These are phyloP conservation scores for Leishmania gerbilli DNA, from an alignment of 208 protist genomes.

Conservation along the genomic window DNA sequence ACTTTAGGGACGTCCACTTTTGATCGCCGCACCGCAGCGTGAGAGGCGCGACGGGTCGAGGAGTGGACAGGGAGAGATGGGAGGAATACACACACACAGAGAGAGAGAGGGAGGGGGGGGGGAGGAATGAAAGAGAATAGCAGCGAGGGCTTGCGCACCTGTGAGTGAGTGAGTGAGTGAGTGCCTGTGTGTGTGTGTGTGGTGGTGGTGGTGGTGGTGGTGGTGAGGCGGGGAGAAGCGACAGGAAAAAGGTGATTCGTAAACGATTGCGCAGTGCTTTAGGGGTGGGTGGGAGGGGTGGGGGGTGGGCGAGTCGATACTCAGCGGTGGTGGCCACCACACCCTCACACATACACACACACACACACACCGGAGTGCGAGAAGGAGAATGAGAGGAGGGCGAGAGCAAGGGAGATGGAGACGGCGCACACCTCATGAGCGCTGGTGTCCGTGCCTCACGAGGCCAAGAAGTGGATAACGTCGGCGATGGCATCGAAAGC, in stretches of 20 bases:
- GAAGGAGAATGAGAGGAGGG: constrained; percentile 1
- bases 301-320: background rate
- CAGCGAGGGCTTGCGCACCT: background rate
- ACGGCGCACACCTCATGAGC: background rate
- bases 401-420: background rate
- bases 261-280: background rate
- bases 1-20: background rate
- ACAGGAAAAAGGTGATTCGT: background rate
- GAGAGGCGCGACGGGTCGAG: background rate
- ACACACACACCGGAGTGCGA: background rate
- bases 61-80: background rate
- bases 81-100: background rate
- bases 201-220: background rate
- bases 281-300: background rate
- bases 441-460: background rate
- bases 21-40: background rate
- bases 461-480: background rate
- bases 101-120: background rate
- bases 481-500: background rate
- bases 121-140: background rate
- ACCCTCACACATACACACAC: too few relatives aligned
- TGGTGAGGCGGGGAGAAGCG: background rate
- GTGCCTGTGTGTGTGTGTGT: background rate
- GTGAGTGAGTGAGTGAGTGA: background rate
- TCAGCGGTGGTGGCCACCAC: background rate